A percentile compares a stretch with the other conserved stretches of the same genome.
Conservation (phyloP, 306 rosid species). For the Pueraria montana region DNA sequence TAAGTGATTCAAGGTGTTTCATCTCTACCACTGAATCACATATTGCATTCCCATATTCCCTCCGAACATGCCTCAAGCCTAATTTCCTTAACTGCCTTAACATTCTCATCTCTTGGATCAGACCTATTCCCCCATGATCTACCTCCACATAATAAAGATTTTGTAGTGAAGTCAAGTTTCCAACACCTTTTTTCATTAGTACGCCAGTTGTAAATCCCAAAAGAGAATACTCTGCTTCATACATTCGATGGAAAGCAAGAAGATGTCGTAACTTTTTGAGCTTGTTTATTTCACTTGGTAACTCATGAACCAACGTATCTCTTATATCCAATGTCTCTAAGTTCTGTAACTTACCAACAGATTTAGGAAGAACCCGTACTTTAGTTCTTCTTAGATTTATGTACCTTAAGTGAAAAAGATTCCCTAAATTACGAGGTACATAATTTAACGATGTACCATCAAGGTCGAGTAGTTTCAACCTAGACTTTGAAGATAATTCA, state of each 20-base stretch:
- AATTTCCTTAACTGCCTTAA: slow-evolving; percentile 27
- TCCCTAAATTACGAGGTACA: not conserved
- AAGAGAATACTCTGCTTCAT: not conserved
- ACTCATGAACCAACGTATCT: not conserved
- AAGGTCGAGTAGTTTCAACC: not conserved
- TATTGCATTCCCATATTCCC: not conserved
- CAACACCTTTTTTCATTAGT: not conserved
- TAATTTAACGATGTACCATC: not conserved
- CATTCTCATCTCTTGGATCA: slow-evolving; percentile 22
- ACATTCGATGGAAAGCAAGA: not conserved
- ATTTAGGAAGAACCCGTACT: not conserved
- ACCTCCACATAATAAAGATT: slow-evolving; percentile 13
- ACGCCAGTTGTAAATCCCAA: not conserved
- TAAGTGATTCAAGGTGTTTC: slow-evolving; percentile 32
- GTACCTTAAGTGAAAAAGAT: slow-evolving; percentile 7
- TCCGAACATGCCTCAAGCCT: not conserved
- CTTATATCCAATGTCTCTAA: slow-evolving; percentile 13
- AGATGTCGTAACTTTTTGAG: slow-evolving; percentile 15
- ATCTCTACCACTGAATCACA: slow-evolving; percentile 24
- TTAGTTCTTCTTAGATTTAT: not conserved
- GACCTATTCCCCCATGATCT: slow-evolving; percentile 18
- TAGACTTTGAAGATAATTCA: not conserved
- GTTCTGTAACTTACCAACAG: not conserved
- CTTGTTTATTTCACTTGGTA: slow-evolving; percentile 16
- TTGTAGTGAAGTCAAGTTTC: not conserved